Conservation (phyloP, 2,329 filamentous ascomycete genomes). For the Colletotrichum abscissum region DNA sequence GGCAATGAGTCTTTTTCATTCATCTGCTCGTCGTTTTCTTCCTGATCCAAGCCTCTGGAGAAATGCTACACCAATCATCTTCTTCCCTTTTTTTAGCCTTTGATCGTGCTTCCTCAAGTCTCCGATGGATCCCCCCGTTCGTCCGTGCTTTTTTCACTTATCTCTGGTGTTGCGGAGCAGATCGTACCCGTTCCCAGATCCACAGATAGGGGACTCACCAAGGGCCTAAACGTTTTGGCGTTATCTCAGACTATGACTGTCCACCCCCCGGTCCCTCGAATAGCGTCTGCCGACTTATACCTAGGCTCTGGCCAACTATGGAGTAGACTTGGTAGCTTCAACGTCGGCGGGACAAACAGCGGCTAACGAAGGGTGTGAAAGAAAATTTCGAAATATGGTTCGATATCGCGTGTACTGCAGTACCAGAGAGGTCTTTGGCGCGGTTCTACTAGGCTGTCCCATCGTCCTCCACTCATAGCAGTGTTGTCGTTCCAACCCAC, state of each 20-base stretch:
- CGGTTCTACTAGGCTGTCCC: not conserved
- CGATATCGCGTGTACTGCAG: not conserved
- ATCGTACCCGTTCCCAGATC: conserved; percentile 30
- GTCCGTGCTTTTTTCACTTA: conserved; percentile 22
- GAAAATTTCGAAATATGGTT: not conserved
- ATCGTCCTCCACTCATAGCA: not conserved
- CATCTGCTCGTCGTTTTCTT: not conserved
- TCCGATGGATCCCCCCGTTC: conserved; percentile 12
- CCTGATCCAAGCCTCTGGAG: not conserved
- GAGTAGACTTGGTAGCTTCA: not conserved
- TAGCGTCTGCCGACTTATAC: not conserved
- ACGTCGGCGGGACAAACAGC: not conserved
- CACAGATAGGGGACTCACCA: conserved; percentile 31
- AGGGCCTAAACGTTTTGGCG: not conserved
- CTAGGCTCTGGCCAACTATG: no score
- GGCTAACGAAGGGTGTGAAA: not conserved
- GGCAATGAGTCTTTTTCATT: conserved; percentile 21
- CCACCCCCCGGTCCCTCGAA: not conserved
- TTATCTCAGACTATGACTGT: conserved; percentile 32
- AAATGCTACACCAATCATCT: not conserved
- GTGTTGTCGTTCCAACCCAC: not conserved
- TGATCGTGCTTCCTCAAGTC: conserved; percentile 18
- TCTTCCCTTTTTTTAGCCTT: conserved; percentile 8
- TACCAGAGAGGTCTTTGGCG: not conserved
- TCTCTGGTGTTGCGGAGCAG: conserved; percentile 27